Conservation (phyloP, 306 rosid species). For the Corylus americana region DNA sequence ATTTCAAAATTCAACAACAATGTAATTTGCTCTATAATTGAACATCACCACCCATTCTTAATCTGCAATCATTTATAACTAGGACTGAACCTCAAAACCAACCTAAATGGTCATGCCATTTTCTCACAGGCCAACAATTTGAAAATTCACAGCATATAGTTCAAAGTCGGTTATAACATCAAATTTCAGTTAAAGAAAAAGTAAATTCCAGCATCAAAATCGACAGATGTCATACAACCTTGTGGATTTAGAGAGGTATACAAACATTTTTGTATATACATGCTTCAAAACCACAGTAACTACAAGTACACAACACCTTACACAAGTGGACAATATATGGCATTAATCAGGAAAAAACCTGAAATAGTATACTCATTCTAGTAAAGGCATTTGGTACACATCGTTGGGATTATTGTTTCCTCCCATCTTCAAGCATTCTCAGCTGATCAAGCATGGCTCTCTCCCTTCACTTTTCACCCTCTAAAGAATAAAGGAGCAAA, state of each 20-base stretch:
- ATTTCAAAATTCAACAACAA: not conserved
- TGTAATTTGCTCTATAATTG: too few relatives aligned
- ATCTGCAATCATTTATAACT: too few relatives aligned
- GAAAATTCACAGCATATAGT: not conserved
- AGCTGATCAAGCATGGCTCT: not conserved
- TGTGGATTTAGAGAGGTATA: not conserved
- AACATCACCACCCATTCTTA: too few relatives aligned
- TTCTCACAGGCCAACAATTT: too few relatives aligned
- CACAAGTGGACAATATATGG: too few relatives aligned
- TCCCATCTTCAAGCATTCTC: not conserved
- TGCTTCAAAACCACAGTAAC: not conserved
- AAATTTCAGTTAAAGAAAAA: not conserved
- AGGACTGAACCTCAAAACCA: too few relatives aligned
- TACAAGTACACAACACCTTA: not conserved
- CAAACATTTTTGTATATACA: not conserved
- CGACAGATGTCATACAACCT: not conserved
- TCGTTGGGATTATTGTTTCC: not conserved
- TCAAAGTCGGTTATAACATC: not conserved
- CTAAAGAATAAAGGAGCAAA: not conserved
- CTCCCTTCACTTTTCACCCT: conserved; percentile 11
- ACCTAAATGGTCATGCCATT: too few relatives aligned
- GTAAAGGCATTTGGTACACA: not conserved
- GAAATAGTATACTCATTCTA: not conserved
- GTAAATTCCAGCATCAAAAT: not conserved
- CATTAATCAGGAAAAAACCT: not conserved